These are phyloP conservation scores for Aspergillus alliaceus DNA, from an alignment of 2,329 filamentous ascomycete genomes.

Conservation along the genomic window DNA sequence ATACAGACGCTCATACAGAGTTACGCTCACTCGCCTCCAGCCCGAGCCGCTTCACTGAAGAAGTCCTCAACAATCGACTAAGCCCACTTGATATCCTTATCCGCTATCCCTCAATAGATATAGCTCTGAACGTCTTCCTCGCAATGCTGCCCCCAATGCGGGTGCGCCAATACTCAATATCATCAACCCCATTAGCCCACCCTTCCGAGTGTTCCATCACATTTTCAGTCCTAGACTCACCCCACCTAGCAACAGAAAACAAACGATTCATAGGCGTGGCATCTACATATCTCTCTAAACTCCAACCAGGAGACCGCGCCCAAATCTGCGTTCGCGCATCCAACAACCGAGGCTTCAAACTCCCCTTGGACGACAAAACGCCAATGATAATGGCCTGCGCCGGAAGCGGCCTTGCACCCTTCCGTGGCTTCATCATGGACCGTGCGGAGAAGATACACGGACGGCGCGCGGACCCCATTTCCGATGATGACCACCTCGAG, in stretches of 20 bases:
- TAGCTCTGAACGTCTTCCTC: slow-evolving; percentile 68
- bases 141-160: slow-evolving; percentile 75
- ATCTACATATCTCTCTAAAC: slow-evolving; percentile 59
- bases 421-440: slow-evolving; percentile 64
- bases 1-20: slow-evolving; percentile 50
- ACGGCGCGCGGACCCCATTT: slow-evolving; percentile 17
- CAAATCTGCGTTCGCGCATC: slow-evolving; percentile 38
- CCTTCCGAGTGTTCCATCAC: slow-evolving; percentile 62
- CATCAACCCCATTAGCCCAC: slow-evolving; percentile 67
- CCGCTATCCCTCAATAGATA: slow-evolving; percentile 56
- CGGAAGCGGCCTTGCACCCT: slow-evolving; percentile 59
- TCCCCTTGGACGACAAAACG: slow-evolving; percentile 32
- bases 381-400: slow-evolving; percentile 43
- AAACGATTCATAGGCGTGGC: slow-evolving; percentile 59
- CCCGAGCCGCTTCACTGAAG: slow-evolving; percentile 44
- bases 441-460: slow-evolving; percentile 46
- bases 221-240: slow-evolving; percentile 63
- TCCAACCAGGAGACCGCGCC: slow-evolving; percentile 31
- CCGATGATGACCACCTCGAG: slow-evolving; percentile 10
- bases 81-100: slow-evolving; percentile 66
- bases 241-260: slow-evolving; percentile 42
- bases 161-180: slow-evolving; percentile 77
- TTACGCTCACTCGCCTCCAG: slow-evolving; percentile 30
- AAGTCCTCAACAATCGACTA: slow-evolving; percentile 57
- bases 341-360: slow-evolving; percentile 36